A percentile compares a stretch with the other conserved stretches of the same genome.
Conservation (phyloP, 2,329 filamentous ascomycete genomes). For the Fusarium siculi region DNA sequence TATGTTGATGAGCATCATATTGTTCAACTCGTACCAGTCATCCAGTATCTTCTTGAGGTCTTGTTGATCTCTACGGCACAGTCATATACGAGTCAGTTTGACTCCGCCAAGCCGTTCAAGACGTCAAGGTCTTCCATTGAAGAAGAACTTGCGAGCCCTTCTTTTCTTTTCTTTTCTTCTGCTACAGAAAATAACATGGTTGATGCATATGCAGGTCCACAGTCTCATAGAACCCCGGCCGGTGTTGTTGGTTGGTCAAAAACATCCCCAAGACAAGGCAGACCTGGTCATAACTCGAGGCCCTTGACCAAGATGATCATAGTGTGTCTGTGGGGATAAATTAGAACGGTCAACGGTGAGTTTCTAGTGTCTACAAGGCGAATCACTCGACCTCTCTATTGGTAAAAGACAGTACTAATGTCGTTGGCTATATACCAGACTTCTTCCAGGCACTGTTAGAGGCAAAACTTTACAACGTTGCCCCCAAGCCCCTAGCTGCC, state of each 20-base stretch:
- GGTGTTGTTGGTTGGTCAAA: background rate
- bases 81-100: background rate
- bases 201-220: conserved; percentile 20
- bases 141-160: background rate
- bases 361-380: background rate
- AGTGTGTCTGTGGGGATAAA: background rate
- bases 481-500: background rate
- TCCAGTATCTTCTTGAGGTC: background rate
- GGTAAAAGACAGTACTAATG: background rate
- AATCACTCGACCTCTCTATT: background rate
- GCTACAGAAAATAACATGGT: background rate
- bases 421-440: background rate
- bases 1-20: background rate
- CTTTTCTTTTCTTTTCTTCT: background rate
- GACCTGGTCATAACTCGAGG: background rate
- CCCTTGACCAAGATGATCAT: background rate
- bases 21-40: background rate
- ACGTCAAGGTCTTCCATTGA: too few relatives aligned
- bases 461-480: background rate
- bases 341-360: background rate
- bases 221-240: background rate
- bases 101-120: background rate
- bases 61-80: background rate
- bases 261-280: background rate
- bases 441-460: background rate